phyloP scores from a whole-genome alignment of 306 rosid genomes.

The Canavalia ensiformis region DNA sequence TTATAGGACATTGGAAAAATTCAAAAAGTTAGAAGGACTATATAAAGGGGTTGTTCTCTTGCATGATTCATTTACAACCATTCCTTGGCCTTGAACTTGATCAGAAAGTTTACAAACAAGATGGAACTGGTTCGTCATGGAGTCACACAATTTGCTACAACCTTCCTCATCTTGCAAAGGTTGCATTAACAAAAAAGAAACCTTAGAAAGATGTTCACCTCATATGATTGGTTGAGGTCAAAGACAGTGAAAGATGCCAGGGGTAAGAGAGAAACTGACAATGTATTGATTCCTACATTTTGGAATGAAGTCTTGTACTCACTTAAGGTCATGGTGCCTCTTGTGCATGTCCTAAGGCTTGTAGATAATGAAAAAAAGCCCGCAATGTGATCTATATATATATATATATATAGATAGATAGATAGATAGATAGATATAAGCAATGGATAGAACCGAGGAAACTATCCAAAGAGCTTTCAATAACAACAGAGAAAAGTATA shows the following conservation, averaged over 20 bases:
- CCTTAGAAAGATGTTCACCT: not conserved
- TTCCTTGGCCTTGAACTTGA: not conserved
- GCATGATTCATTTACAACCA: not conserved
- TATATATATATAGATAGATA: too few relatives aligned
- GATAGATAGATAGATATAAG: not conserved
- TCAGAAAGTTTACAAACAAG: not conserved
- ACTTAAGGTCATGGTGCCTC: not conserved
- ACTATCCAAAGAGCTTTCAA: not conserved
- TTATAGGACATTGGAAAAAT: too few relatives aligned
- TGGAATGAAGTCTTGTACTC: not conserved
- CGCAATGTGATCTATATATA: not conserved
- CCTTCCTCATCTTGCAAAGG: not conserved
- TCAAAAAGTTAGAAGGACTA: not conserved
- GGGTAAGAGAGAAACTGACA: not conserved
- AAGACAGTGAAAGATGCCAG: not conserved
- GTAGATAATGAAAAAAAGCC: not conserved
- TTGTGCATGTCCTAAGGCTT: not conserved
- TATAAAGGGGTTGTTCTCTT: not conserved
- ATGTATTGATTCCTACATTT: not conserved
- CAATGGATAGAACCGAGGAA: not conserved
- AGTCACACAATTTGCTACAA: not conserved
- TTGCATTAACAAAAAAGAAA: not conserved
- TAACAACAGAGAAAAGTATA: not conserved
- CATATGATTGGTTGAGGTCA: not conserved
- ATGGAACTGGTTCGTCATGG: not conserved